phyloP scores from a whole-genome alignment of 306 rosid genomes.

The Astragalus glycyphyllos region DNA sequence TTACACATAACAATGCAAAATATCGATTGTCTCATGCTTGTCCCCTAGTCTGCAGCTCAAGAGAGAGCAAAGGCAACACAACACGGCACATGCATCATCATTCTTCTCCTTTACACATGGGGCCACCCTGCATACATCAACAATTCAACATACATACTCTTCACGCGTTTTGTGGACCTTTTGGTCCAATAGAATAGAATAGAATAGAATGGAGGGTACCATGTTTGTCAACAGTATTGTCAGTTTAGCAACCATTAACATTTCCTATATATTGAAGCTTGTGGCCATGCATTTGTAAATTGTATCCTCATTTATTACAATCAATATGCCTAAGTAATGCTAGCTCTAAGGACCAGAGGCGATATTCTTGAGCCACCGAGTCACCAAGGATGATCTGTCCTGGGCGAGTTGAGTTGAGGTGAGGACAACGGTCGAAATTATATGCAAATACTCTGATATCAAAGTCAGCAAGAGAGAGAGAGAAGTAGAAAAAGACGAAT shows the following conservation, averaged over 20 bases:
- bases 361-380: no score
- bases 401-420: no score
- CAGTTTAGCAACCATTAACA: conserved; percentile 16
- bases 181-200: no score
- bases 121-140: background rate
- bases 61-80: background rate
- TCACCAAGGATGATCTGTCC: no score
- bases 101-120: conserved; percentile 43
- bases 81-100: conserved; percentile 39
- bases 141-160: background rate
- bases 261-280: background rate
- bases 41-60: conserved; percentile 7
- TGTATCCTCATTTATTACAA: conserved; percentile 9
- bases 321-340: conserved; percentile 16
- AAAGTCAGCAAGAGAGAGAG: no score
- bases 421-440: no score
- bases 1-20: conserved; percentile 15
- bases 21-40: conserved; percentile 38
- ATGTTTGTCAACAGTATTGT: background rate
- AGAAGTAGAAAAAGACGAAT: no score
- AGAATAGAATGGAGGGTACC: no score
- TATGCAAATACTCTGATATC: no score
- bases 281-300: background rate
- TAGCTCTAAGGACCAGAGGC: background rate
- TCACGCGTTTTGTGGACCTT: conserved; percentile 41